Base-by-base conservation (phyloP, 495 filamentous ascomycete genomes). In the Penicillium coffeae region DNA sequence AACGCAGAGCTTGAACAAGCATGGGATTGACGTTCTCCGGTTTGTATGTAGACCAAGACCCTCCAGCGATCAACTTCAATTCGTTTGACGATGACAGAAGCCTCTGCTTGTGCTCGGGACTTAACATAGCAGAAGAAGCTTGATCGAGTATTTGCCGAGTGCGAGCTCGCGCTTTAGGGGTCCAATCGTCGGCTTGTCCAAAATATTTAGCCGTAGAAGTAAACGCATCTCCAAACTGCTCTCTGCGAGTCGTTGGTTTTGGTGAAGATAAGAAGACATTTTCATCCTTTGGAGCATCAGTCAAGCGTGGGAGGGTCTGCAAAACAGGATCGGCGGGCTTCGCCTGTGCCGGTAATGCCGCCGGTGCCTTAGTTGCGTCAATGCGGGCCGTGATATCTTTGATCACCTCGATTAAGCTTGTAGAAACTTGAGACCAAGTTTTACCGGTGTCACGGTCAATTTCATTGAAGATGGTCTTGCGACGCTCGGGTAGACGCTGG, bases 381-480 rank as follows among this genome's bases (percentile, higher is more conserved):
- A 95, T 82, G 21, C 82, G 83, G n/a, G 66, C 64, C 34, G 80
- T 78, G 37, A 96, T 74, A 12, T 67, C 73, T 22, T 79, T 78
- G 32, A 97, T 78, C 14, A 83, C 76, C 21, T 77, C 74, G 0
- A 91, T 66, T 59, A 87, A 88, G 21, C 81, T 67, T 20, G 65
- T 70, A 43, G 83, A 74, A 32, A 96, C 79, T 54, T 96, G 89
- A 12, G 82, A 80, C 90, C 90, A 96, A 38, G 83, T 84, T 5
- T 86, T 78, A 2, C 85, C 86, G 27, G 82, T 84, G 22, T 80
- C 79, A 50, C 93, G 88, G 48, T 95, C 88, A 42, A 96, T 85
- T 54, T 97, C 94, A 46, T 84, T 82, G 68, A 89, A 96, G 44
- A 98, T 89, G 15, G 80, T 76, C 60, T 86, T 88, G 18, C 93